Percentiles rank a stretch among this genome's conserved stretches.
Conservation (phyloP, 345 rosid genomes). For the Syzygium grande region DNA sequence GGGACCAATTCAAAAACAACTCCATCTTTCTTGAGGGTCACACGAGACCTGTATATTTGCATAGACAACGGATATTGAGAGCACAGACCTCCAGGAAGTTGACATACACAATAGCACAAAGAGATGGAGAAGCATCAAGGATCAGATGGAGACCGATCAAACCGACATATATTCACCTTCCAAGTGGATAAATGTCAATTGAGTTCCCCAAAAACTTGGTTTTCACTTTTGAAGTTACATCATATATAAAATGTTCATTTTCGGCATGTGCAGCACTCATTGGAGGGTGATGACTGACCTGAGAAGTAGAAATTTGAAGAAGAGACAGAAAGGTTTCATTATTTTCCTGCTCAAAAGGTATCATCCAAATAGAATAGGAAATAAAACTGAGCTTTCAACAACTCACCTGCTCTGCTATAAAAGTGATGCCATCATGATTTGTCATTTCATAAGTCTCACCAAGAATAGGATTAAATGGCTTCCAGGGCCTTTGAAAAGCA, state of each 20-base stretch:
- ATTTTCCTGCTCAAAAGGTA: background rate
- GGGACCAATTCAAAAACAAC: conserved; percentile 67
- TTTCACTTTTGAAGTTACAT: conserved; percentile 76
- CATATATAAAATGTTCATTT: conserved; percentile 77
- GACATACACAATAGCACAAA: background rate
- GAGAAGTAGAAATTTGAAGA: conserved; percentile 4
- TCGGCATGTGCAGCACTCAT: conserved; percentile 92
- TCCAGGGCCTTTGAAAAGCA: conserved; percentile 83
- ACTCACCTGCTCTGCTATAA: conserved; percentile 80
- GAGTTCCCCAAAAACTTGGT: conserved; percentile 81
- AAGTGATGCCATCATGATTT: conserved; percentile 69
- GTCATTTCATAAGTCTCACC: conserved; percentile 88
- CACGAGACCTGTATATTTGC: conserved; percentile 40
- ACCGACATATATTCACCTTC: conserved; percentile 32
- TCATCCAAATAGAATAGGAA: background rate
- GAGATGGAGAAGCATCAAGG: background rate
- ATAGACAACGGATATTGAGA: background rate
- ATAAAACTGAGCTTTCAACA: background rate
- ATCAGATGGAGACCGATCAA: background rate
- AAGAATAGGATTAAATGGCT: conserved; percentile 97
- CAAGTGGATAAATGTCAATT: conserved; percentile 61
- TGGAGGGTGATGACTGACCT: conserved; percentile 97
- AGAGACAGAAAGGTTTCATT: background rate
- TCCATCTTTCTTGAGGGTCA: conserved; percentile 60
- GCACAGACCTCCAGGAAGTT: background rate